Evolutionary conservation across 306 rosid species (phyloP), one percentile per base, ranked within the genome.

Genomic region (Dryas drummondii): DNA sequence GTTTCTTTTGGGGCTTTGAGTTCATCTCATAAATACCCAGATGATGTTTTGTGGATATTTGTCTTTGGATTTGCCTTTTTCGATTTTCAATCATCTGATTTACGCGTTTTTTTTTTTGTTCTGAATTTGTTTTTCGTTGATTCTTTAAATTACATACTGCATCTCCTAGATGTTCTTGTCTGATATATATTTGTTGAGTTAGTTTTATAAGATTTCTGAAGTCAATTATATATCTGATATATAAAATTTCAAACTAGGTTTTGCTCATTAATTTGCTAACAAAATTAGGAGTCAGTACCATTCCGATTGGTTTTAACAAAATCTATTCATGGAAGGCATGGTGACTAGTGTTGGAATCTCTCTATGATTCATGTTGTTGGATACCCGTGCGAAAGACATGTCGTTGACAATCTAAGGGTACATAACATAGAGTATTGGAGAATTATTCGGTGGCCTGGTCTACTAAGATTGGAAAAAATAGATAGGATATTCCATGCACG

Each of bases 11-110:
- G 54, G 47, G 49, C 50, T 74, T 83, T 73, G 2, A 49, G 71
- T 65, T 82, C 11, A 17, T 49, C 59, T 74, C 53, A 19, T 37
- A 40, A 19, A 49, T 77, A 41, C 58, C 80, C 79, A 12, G 26
- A 16, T 53, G 14, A 9, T 2, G 15, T 6, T 41, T 67, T 57
- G 27, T 32, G 46, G 45, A 37, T 32, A 27, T 60, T 37, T 17
- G 44, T 5, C 11, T 16, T 2, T 61, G 48, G 7, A 49, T 59
- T 46, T 6, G 9, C 27, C 17, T 66, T 41, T 8, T 10, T 59
- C 8, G 57, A 13, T 9, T 32, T 54, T 32, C 22, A 37, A 44
- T 58, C 41, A 2, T 52, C 15, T 17, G 50, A 58, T 61, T 61
- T 49, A 8, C 15, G 0, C 10, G 4, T 26, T 13, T 14, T 10